A percentile compares a stretch with the other conserved stretches of the same genome.
phyloP scores from a whole-genome alignment of 768 basidiomycete species.

The Dictyophora rubrovolvata region DNA sequence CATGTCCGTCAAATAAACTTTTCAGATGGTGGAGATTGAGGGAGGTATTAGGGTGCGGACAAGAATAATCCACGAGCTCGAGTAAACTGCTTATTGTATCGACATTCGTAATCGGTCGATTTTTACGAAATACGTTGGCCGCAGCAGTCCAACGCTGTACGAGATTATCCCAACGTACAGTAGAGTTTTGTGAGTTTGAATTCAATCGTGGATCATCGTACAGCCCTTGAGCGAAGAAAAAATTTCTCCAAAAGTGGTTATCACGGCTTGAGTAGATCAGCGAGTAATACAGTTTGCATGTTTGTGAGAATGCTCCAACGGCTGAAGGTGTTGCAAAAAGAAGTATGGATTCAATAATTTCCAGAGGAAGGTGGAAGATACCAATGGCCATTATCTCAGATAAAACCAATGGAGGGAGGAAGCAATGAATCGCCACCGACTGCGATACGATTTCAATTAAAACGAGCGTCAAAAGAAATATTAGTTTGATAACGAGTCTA shows the following conservation, averaged over 20 bases:
- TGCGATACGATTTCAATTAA: neutral
- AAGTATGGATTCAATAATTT: constrained; percentile 55
- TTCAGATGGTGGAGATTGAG: neutral
- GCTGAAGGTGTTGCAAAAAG: constrained; percentile 44
- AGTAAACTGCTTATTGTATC: neutral
- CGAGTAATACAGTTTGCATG: constrained; percentile 36
- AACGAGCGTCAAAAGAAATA: too few relatives aligned
- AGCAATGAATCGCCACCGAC: neutral
- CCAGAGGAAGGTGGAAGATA: constrained; percentile 34
- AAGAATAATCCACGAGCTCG: constrained; percentile 1
- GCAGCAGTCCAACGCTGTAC: constrained; percentile 3
- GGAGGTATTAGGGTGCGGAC: neutral
- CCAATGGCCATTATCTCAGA: neutral
- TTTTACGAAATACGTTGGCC: neutral
- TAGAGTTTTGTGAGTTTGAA: neutral
- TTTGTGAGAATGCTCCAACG: constrained; percentile 46
- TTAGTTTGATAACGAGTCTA: too few relatives aligned
- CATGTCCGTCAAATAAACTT: neutral
- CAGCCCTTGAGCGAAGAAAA: constrained; percentile 41
- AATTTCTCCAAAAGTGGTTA: constrained; percentile 56
- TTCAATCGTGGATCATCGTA: constrained; percentile 54
- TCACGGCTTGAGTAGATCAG: constrained; percentile 42
- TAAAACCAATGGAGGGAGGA: neutral
- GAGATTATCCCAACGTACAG: constrained; percentile 2
- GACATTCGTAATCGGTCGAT: neutral